These are phyloP conservation scores for Prunus persica DNA, from an alignment of 306 rosid species.

Conservation along the genomic window Prunus_persica_NCBIv2 NC_034009.1:24775501-24776000, in stretches of 20 bases:
- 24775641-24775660: constrained; percentile 21
- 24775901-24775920: constrained; percentile 70
- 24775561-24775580: neutral
- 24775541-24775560: neutral
- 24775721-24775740: constrained; percentile 70
- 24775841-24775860: constrained; percentile 24
- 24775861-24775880: constrained; percentile 72
- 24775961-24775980: neutral
- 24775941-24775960: constrained; percentile 14
- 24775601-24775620: neutral
- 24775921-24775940: constrained; percentile 39
- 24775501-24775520: neutral
- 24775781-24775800: constrained; percentile 15
- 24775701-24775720: constrained; percentile 72
- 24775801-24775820: constrained; percentile 17
- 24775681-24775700: constrained; percentile 54
- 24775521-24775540: neutral
- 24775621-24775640: neutral
- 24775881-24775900: constrained; percentile 55
- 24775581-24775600: neutral
- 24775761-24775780: constrained; percentile 68
- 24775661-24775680: constrained; percentile 74
- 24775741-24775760: constrained; percentile 71
- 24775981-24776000: neutral
- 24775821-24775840: constrained; percentile 12